A percentile compares a stretch with the other conserved stretches of the same genome.
phyloP scores from a whole-genome alignment of 164 flowering plant genomes.

The Stephania japonica region DNA sequence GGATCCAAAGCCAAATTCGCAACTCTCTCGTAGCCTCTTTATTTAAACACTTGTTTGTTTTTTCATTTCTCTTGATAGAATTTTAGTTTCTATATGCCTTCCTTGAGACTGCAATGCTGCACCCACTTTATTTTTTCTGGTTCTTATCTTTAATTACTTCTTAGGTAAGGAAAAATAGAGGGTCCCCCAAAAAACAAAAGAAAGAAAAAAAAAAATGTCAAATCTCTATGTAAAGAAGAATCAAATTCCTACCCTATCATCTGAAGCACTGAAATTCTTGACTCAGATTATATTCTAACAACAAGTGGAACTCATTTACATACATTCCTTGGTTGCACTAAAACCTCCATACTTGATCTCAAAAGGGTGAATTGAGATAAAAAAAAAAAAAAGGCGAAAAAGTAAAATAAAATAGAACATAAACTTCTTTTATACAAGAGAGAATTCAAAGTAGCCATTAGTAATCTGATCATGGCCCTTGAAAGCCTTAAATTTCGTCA shows the following conservation, averaged over 20 bases:
- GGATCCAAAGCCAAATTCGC: background rate
- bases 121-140: background rate
- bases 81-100: background rate
- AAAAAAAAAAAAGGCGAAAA: background rate
- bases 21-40: background rate
- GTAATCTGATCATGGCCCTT: background rate
- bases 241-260: background rate
- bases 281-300: background rate
- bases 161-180: background rate
- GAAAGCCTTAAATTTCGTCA: background rate
- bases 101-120: background rate
- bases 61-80: background rate
- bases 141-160: background rate
- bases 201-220: background rate
- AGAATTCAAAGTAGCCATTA: background rate
- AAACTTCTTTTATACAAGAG: slow-evolving; percentile 1
- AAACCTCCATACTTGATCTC: background rate
- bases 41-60: background rate
- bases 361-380: background rate
- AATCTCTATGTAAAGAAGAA: background rate
- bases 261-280: background rate
- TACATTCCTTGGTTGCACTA: background rate
- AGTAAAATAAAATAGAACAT: background rate
- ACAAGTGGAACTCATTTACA: background rate
- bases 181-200: no score